A percentile compares a stretch with the other conserved stretches of the same genome.
Conservation (phyloP, 2,329 filamentous ascomycete genomes). For the Penicillium digitatum region DNA sequence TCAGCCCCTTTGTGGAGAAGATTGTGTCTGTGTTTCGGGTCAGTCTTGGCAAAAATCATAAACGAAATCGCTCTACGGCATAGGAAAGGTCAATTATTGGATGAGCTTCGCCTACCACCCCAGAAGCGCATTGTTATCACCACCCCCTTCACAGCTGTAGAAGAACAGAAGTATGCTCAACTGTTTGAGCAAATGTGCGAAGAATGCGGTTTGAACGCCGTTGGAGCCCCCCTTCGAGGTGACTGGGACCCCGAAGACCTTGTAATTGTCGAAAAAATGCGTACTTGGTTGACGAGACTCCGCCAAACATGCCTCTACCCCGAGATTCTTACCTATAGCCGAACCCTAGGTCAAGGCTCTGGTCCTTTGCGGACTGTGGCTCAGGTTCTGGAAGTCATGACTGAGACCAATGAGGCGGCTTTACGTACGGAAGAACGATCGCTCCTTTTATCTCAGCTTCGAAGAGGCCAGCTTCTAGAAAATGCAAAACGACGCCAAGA, state of each 20-base stretch:
- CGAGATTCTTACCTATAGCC: conserved; percentile 68
- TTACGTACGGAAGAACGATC: conserved; percentile 67
- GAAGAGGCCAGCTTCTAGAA: conserved; percentile 72
- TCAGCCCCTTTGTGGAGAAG: conserved; percentile 63
- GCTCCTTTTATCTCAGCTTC: conserved; percentile 61
- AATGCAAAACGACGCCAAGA: conserved; percentile 65
- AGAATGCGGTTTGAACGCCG: conserved; percentile 60
- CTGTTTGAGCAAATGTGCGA: conserved; percentile 72
- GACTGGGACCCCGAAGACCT: conserved; percentile 63
- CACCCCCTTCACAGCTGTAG: conserved; percentile 82
- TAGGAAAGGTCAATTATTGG: conserved; percentile 73
- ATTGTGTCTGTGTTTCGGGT: conserved; percentile 58
- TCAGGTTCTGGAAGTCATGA: conserved; percentile 86
- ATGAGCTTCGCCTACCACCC: conserved; percentile 72
- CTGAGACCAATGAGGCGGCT: conserved; percentile 70
- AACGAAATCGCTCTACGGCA: conserved; percentile 72
- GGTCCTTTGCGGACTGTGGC: conserved; percentile 74
- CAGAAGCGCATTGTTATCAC: conserved; percentile 86
- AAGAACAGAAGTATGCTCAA: conserved; percentile 81
- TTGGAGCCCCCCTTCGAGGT: conserved; percentile 59
- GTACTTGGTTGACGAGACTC: conserved; percentile 70
- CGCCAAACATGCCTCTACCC: conserved; percentile 83
- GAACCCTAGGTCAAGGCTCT: conserved; percentile 58
- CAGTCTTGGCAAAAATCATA: conserved; percentile 67
- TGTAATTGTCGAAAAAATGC: conserved; percentile 65